Evolutionary conservation across 148 eudicot species (phyloP), one percentile per base, ranked within the genome.

Genomic region (Cornus kousa): DNA sequence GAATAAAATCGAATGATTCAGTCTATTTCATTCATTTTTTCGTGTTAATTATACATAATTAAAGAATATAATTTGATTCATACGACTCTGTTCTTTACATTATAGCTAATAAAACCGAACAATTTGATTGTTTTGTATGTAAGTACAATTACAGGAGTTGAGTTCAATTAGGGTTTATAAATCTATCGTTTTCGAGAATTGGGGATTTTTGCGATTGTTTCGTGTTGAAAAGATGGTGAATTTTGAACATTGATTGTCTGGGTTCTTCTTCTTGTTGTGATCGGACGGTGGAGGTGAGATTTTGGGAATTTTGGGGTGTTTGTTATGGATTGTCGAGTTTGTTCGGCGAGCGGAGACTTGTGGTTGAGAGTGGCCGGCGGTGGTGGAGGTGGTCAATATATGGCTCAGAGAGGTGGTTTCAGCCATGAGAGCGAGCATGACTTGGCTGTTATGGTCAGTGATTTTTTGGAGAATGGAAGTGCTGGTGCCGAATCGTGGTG

Each of bases 361-460:
- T 87, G 92, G 93, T 43, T 70, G 74, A 83, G 74, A 66, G 16
- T 60, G 67, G 87, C 70, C 0, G 86, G 80, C 5, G 87, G 84
- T 11, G 85, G 80, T 8, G 85, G 79, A 1, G 37, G 37, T 2
- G 81, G 82, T 1, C 82, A 82, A 71, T 72, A 48, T 11, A 8
- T 50, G 71, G 81, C 74, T 1, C 75, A 74, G 71, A 76, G 67
- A 13, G 89, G 83, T 0, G 80, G 83, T 46, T 87, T 82, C 32
- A 92, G 97, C 82, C 85, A 85, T 83, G 97, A 94, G 74, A 92
- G 98, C 74, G 98, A 94, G 85, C 92, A 88, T 75, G 98, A 92
- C 77, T 84, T 94, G 75, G 98, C 93, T 2, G 80, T 80, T 11
- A 90, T 92, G 97, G 98, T 94, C 16, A 89, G 90, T 73, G 98